A percentile compares a stretch with the other conserved stretches of the same genome.
Evolutionary conservation across 345 rosid genomes (phyloP).

Genomic region (Citrus medica): DNA sequence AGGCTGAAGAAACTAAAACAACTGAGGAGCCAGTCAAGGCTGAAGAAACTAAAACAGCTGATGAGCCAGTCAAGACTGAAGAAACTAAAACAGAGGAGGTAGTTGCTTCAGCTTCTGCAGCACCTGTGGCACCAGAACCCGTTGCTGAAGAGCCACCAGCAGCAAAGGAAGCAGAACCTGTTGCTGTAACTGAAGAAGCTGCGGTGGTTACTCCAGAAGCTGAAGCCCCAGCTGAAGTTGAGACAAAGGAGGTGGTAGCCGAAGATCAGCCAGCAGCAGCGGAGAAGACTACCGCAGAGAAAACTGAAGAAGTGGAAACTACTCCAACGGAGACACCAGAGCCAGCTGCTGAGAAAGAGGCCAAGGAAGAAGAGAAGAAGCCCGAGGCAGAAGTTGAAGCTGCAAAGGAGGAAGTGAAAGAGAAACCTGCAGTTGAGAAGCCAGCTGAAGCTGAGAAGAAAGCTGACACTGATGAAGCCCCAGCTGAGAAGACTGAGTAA

Average conservation of each 20-base stretch:
- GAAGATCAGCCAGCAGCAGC: constrained; percentile 23
- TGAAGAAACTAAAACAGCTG: constrained; percentile 11
- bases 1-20: constrained; percentile 15
- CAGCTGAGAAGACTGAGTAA: constrained; percentile 31
- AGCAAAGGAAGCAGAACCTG: constrained; percentile 14
- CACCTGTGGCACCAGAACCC: constrained; percentile 5
- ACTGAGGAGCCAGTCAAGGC: constrained; percentile 9
- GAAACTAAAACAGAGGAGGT: constrained; percentile 21
- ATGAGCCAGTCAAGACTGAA: constrained; percentile 17
- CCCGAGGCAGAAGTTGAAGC: constrained; percentile 20
- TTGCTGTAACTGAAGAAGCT: constrained; percentile 13
- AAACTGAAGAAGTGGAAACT: constrained; percentile 21
- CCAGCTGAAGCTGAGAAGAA: not conserved
- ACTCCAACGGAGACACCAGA: not conserved
- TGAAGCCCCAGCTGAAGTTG: constrained; percentile 22
- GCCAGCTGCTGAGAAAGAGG: constrained; percentile 8
- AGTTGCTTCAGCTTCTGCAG: not conserved
- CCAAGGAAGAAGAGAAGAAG: constrained; percentile 22
- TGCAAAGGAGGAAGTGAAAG: constrained; percentile 27
- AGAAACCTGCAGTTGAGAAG: constrained; percentile 7
- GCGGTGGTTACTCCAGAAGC: constrained; percentile 22
- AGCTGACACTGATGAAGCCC: constrained; percentile 20
- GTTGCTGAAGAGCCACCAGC: constrained; percentile 6
- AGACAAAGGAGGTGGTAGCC: constrained; percentile 25
- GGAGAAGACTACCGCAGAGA: constrained; percentile 1